A percentile compares a stretch with the other conserved stretches of the same genome.
These are phyloP conservation scores for Fomes fomentarius DNA, from an alignment of 1,284 basidiomycete species.

Conservation along the genomic window DNA sequence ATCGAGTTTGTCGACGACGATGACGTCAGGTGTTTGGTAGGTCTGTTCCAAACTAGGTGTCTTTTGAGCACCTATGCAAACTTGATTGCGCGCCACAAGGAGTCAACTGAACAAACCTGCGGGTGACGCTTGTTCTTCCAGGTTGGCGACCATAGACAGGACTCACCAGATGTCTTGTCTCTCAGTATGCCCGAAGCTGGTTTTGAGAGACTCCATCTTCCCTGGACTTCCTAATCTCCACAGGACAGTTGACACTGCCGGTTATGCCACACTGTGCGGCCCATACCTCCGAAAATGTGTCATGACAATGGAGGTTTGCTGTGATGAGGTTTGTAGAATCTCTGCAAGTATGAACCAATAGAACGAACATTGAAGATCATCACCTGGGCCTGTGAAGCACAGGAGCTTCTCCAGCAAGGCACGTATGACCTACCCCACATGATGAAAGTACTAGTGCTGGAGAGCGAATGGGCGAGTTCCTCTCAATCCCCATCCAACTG, in stretches of 20 bases:
- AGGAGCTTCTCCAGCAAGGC: slow-evolving; percentile 65
- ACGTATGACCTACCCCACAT: slow-evolving; percentile 72
- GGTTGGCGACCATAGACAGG: slow-evolving; percentile 25
- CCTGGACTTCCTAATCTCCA: slow-evolving; percentile 61
- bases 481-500: background rate
- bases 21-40: too few species aligned
- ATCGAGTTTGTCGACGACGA: too few species aligned
- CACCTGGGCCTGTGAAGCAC: slow-evolving; percentile 62
- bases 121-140: too few species aligned
- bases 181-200: slow-evolving; percentile 56
- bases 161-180: slow-evolving; percentile 52
- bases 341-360: background rate
- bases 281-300: slow-evolving; percentile 74
- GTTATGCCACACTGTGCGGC: slow-evolving; percentile 68
- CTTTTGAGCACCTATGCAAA: slow-evolving; percentile 5
- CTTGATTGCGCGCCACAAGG: background rate
- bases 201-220: slow-evolving; percentile 68
- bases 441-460: slow-evolving; percentile 61
- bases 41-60: too few species aligned
- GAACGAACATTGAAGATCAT: background rate
- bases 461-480: slow-evolving; percentile 57
- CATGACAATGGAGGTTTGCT: slow-evolving; percentile 72
- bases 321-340: slow-evolving; percentile 58
- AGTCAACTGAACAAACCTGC: background rate
- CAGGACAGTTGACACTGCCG: slow-evolving; percentile 55